Conservation (phyloP, 2,329 filamentous ascomycete species). For the Calonectria montana region DNA sequence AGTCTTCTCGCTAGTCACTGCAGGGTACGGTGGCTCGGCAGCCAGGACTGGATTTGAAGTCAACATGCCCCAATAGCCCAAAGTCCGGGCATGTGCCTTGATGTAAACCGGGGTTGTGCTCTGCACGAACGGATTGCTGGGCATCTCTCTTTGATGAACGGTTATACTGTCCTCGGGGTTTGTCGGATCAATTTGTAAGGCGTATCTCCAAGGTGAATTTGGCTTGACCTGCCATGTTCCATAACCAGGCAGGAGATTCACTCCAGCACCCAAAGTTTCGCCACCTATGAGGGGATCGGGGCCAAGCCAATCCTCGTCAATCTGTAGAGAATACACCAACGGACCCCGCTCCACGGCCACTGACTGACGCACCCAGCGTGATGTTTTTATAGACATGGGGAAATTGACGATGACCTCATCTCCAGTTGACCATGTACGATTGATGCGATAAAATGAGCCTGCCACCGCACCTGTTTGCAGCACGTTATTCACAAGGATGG, state of each 20-base stretch:
- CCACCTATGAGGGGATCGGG: background rate
- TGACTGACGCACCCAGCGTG: constrained; percentile 6
- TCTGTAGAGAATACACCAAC: background rate
- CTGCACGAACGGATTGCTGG: background rate
- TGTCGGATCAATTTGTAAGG: background rate
- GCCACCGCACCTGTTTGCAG: background rate
- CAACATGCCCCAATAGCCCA: background rate
- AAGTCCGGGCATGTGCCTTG: background rate
- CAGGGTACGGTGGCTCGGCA: background rate
- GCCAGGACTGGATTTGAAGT: background rate
- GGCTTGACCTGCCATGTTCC: constrained; percentile 3
- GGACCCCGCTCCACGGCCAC: background rate
- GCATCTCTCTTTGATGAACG: background rate
- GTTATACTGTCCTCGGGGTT: background rate
- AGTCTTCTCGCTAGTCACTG: background rate
- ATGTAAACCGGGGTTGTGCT: background rate
- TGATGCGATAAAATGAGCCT: background rate
- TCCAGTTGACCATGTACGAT: background rate
- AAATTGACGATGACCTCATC: background rate
- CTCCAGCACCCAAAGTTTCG: background rate
- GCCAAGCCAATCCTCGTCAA: background rate
- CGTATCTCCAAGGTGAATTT: background rate
- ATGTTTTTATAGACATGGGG: background rate
- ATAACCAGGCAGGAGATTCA: background rate
- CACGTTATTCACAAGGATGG: background rate